These are phyloP conservation scores for Sclerotinia trifoliorum DNA, from an alignment of 2,329 filamentous ascomycete species.

Conservation along the genomic window DNA sequence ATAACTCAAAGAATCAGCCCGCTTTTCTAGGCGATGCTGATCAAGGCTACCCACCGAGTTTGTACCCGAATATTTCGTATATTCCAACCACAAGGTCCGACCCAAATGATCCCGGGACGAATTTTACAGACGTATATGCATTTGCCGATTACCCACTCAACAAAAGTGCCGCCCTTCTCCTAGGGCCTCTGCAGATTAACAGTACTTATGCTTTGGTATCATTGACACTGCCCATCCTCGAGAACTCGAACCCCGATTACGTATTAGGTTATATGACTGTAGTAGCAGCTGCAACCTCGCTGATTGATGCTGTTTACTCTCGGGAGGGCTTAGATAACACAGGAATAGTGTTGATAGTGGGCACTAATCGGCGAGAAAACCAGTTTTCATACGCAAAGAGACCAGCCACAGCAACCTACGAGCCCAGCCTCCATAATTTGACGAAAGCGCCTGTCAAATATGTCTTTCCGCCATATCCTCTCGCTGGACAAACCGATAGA, in stretches of 20 bases:
- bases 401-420: slow-evolving; percentile 49
- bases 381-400: slow-evolving; percentile 51
- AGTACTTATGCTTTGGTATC: slow-evolving; percentile 73
- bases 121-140: slow-evolving; percentile 26
- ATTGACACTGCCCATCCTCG: slow-evolving; percentile 75
- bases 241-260: slow-evolving; percentile 58
- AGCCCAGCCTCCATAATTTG: slow-evolving; percentile 44
- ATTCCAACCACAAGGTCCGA: slow-evolving; percentile 30
- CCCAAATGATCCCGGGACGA: slow-evolving; percentile 20
- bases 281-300: slow-evolving; percentile 64
- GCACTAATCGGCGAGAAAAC: slow-evolving; percentile 66
- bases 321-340: slow-evolving; percentile 68
- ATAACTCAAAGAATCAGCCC: slow-evolving; percentile 53
- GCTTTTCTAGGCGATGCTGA: slow-evolving; percentile 56
- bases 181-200: slow-evolving; percentile 75
- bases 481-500: slow-evolving; percentile 46
- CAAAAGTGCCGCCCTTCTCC: slow-evolving; percentile 59
- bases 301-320: slow-evolving; percentile 62
- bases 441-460: slow-evolving; percentile 53
- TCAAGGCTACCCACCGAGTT: slow-evolving; percentile 65
- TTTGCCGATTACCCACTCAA: slow-evolving; percentile 43
- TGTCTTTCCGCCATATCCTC: slow-evolving; percentile 55
- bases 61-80: slow-evolving; percentile 81
- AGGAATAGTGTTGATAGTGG: slow-evolving; percentile 69
- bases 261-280: slow-evolving; percentile 83